Conservation (phyloP, 345 rosid genomes). For the Eucalyptus albens region DNA sequence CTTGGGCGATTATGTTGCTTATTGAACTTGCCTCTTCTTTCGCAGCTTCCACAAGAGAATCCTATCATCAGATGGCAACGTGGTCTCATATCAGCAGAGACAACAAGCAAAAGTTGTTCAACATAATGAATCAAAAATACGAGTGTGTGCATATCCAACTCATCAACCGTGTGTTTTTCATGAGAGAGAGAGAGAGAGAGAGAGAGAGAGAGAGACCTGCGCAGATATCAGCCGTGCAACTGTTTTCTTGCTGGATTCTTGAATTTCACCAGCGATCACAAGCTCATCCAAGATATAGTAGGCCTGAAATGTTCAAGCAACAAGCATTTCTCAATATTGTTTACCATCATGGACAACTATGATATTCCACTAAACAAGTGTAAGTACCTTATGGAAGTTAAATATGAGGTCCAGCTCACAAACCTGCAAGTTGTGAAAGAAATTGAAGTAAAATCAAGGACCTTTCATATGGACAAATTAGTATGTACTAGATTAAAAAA, state of each 20-base stretch:
- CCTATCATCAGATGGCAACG: slow-evolving; percentile 15
- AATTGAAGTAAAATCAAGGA: background rate
- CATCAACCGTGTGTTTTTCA: background rate
- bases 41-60: slow-evolving; percentile 85
- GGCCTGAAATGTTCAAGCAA: slow-evolving; percentile 32
- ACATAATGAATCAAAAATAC: background rate
- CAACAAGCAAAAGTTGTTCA: background rate
- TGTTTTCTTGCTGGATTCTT: slow-evolving; percentile 88
- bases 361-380: background rate
- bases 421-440: slow-evolving; percentile 22
- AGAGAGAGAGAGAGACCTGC: slow-evolving; percentile 28
- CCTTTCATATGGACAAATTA: background rate
- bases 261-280: slow-evolving; percentile 87
- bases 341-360: background rate
- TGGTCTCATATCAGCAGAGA: background rate
- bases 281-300: slow-evolving; percentile 88
- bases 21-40: slow-evolving; percentile 91
- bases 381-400: slow-evolving; percentile 79
- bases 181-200: background rate
- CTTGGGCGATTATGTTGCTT: slow-evolving; percentile 86
- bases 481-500: background rate
- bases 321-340: background rate
- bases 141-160: background rate
- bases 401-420: slow-evolving; percentile 91
- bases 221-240: slow-evolving; percentile 68